Percentiles rank a stretch among this genome's conserved stretches.
These are phyloP conservation scores for Copromyces sp. DNA, from an alignment of 495 filamentous ascomycete genomes.

Conservation along the genomic window DNA sequence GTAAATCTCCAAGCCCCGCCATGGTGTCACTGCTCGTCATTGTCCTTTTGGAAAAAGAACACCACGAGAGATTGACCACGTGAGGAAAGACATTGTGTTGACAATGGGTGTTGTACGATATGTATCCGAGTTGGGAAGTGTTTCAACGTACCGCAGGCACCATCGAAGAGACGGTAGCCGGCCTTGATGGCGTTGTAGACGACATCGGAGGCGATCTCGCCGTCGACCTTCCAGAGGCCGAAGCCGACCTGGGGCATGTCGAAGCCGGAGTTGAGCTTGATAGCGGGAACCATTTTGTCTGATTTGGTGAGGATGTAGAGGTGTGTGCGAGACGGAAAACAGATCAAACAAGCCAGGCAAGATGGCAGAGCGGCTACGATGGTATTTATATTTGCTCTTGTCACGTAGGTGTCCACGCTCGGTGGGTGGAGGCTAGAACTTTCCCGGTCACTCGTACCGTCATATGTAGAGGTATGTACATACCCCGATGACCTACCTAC, in stretches of 20 bases:
- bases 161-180: constrained; percentile 80
- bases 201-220: constrained; percentile 62
- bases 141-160: constrained; percentile 60
- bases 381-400: constrained; percentile 20
- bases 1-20: not conserved
- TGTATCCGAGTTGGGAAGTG: not conserved
- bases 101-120: not conserved
- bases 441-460: not conserved
- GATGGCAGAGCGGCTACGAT: constrained; percentile 5
- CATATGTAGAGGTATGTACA: not conserved
- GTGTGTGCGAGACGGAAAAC: not conserved
- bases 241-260: constrained; percentile 83
- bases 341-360: constrained; percentile 7
- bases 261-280: constrained; percentile 73
- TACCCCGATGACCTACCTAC: not conserved
- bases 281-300: constrained; percentile 37
- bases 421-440: constrained; percentile 9
- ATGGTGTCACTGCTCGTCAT: not conserved
- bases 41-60: not conserved
- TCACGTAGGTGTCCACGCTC: constrained; percentile 3
- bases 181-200: constrained; percentile 86
- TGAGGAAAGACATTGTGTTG: not conserved
- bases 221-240: constrained; percentile 82
- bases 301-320: not conserved
- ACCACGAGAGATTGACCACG: not conserved